A percentile compares a stretch with the other conserved stretches of the same genome.
Evolutionary conservation across 2,329 filamentous ascomycete species (phyloP).

Genomic region (Fusarium lateritium): DNA sequence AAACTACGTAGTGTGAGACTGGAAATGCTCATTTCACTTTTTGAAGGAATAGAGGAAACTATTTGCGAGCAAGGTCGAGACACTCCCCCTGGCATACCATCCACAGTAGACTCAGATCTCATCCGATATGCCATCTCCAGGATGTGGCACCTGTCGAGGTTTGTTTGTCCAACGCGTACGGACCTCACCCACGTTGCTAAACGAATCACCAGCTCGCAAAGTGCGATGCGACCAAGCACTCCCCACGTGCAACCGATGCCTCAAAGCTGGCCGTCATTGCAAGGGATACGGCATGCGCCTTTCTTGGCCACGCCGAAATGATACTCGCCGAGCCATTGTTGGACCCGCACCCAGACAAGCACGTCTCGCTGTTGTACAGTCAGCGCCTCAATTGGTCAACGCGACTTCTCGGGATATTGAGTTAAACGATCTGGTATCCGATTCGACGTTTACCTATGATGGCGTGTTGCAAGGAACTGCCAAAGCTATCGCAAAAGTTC

Average conservation of each 20-base stretch:
- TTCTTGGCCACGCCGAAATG: slow-evolving; percentile 34
- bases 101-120: neutral
- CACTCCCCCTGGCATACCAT: no score
- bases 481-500: accelerated
- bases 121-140: slow-evolving; percentile 15
- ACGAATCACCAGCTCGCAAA: slow-evolving; percentile 25
- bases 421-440: slow-evolving; percentile 17
- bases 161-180: neutral
- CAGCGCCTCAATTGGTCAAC: slow-evolving; percentile 25
- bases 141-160: slow-evolving; percentile 40
- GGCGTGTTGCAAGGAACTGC: neutral
- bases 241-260: slow-evolving; percentile 31
- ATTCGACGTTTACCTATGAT: neutral
- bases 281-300: slow-evolving; percentile 34
- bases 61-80: slow-evolving; percentile 10
- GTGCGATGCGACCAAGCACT: slow-evolving; percentile 36
- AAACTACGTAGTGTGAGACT: no score
- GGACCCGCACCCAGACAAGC: slow-evolving; percentile 17
- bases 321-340: slow-evolving; percentile 21
- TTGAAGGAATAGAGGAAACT: neutral
- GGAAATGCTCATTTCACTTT: neutral
- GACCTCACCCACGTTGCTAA: neutral
- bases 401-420: slow-evolving; percentile 27
- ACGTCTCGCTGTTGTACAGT: accelerated
- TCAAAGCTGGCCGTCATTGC: slow-evolving; percentile 8